Evolutionary conservation across 805 yeast genomes (phyloP), one percentile per base, ranked within the genome.

Genomic region (Candida sanyiensis): DNA sequence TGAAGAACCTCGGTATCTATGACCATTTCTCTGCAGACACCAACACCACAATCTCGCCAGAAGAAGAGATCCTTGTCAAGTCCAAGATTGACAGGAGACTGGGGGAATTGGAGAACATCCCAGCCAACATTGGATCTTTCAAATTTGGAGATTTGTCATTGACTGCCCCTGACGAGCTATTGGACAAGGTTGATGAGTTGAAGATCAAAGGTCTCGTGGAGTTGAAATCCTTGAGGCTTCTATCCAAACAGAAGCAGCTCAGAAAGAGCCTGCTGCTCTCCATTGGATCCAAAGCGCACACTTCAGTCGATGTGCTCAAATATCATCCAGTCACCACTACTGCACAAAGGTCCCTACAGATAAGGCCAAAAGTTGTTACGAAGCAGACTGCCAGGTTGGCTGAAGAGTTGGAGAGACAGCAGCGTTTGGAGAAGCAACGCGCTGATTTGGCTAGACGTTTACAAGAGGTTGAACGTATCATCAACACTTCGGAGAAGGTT

Each of bases 301-400:
- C 73, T 46, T 64, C 66, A 37, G 68, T 72, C 42, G 73, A 75
- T 6, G 61, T 63, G 27, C 59, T 82, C 41, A 70, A 70, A 36
- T 66, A 68, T 33, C 69, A 75, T 39, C 72, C 84, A 5, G 65
- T 73, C 35, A 72, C 81, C 3, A 65, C 74, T 49, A 78, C 83
- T 31, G 84, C 86, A 36, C 80, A 79, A 51, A 68, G 94, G 54
- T 73, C 85, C 0, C 71, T 76, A 41, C 78, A 78, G 53, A 67
- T 82, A 13, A 73, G 86, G 56, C 77, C 77, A 24, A 84, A 83
- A 55, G 72, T 80, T 38, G 77, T 76, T 43, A 81, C 82, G 22
- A 77, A 80, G 15, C 83, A 82, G 51, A 84, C 94, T 1, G 83
- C 86, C 5, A 69, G 80, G 44, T 63, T 84, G 33, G 88, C 89